Conservation (phyloP, 495 filamentous ascomycete species). For the Penicillium coffeae region DNA sequence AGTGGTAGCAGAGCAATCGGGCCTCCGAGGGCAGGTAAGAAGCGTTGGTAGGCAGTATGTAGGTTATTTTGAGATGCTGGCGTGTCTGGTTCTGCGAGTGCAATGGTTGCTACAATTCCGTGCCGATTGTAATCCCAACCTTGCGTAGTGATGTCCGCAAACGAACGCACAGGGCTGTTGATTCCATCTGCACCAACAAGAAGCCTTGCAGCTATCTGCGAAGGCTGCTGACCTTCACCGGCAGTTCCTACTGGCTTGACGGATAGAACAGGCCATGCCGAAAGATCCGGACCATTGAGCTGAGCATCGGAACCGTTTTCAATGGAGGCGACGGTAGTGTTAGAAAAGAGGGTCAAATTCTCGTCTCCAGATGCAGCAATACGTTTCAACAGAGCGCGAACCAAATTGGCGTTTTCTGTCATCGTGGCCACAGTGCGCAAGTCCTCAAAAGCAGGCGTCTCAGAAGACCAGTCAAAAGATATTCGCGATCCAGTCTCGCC, state of each 20-base stretch:
- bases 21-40: slow-evolving; percentile 74
- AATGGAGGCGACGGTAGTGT: slow-evolving; percentile 72
- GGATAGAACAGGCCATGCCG: slow-evolving; percentile 80
- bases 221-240: slow-evolving; percentile 31
- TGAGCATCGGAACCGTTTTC: slow-evolving; percentile 59
- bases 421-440: slow-evolving; percentile 80
- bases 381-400: slow-evolving; percentile 65
- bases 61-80: slow-evolving; percentile 33
- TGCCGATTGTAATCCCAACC: slow-evolving; percentile 94
- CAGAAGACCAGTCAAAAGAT: slow-evolving; percentile 72
- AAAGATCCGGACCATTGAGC: slow-evolving; percentile 66
- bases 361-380: slow-evolving; percentile 62
- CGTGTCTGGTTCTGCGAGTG: slow-evolving; percentile 51
- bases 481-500: slow-evolving; percentile 83
- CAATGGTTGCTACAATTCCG: slow-evolving; percentile 85
- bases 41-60: slow-evolving; percentile 89
- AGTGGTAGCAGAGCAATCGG: slow-evolving; percentile 88
- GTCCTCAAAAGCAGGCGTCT: slow-evolving; percentile 45
- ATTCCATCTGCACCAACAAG: slow-evolving; percentile 92
- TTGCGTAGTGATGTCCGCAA: slow-evolving; percentile 75
- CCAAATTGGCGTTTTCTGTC: slow-evolving; percentile 90
- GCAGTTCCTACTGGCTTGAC: slow-evolving; percentile 43
- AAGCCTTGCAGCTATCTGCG: slow-evolving; percentile 69
- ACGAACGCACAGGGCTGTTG: slow-evolving; percentile 88
- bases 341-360: slow-evolving; percentile 64